Conservation (phyloP, 1,284 basidiomycete species). For the Cryptococcus deneoformans region DNA sequence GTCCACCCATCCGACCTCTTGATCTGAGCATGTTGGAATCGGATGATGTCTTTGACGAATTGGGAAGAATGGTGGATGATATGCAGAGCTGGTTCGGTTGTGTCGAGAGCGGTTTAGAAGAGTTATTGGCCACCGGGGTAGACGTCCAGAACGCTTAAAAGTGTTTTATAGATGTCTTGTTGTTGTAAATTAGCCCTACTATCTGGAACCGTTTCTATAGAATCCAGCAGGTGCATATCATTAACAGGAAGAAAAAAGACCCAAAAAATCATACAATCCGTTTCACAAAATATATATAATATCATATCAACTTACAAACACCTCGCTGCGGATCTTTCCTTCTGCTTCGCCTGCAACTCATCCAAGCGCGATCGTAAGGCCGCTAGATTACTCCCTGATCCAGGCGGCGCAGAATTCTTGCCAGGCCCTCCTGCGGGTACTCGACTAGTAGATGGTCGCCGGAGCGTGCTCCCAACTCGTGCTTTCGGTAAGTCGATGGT, state of each 20-base stretch:
- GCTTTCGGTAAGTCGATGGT: neutral
- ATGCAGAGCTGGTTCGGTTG: constrained; percentile 75
- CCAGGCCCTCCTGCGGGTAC: constrained; percentile 2
- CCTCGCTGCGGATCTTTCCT: neutral
- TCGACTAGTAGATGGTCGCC: neutral
- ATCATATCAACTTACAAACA: neutral
- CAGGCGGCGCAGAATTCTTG: constrained; percentile 6
- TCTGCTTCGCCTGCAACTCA: constrained; percentile 23
- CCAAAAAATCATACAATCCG: neutral
- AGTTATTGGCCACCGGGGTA: constrained; percentile 45
- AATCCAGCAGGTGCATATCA: neutral
- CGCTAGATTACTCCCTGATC: constrained; percentile 8
- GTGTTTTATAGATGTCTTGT: neutral
- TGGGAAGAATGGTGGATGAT: constrained; percentile 73
- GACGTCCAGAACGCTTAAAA: neutral
- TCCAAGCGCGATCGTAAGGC: constrained; percentile 25
- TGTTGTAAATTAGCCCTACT: constrained; percentile 1
- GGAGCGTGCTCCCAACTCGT: constrained; percentile 5
- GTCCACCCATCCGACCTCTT: constrained; percentile 59
- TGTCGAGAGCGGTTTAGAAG: constrained; percentile 67
- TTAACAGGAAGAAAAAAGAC: neutral
- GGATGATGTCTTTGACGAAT: constrained; percentile 66
- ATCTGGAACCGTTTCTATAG: neutral
- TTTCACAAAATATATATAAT: neutral
- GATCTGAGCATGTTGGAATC: constrained; percentile 64